Evolutionary conservation across 202 grass and related monocot species (phyloP), one percentile per base, ranked within the genome.

Genomic region (Zizania palustris): DNA sequence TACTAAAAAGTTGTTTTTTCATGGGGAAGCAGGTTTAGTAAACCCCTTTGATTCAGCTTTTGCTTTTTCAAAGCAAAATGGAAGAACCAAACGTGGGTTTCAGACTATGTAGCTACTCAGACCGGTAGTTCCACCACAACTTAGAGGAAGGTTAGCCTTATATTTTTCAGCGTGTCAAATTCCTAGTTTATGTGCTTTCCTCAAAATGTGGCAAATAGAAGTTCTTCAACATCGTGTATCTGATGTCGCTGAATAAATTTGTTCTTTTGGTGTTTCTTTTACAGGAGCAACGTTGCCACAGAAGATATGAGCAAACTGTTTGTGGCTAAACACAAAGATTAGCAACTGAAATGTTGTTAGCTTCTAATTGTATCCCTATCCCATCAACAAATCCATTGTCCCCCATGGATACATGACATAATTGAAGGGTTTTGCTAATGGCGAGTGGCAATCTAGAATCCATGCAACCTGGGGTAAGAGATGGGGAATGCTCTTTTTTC

Each of bases 221-320:
- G 2, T 62, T 48, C 35, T 44, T 45, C 44, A 15, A 37, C 0
- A 40, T 21, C 4, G 62, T 89, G 1, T 62, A 33, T 75, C 70
- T 63, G 34, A 3, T 75, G 9, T 37, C 49, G 21, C 67, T 60
- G 45, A 80, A 20, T 78, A 21, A 64, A 13, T 71, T 66, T 62
- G 18, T 55, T 35, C 48, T 42, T 68, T 73, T 78, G 18, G 11
- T 66, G 62, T 40, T 38, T 71, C 19, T 54, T 85, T 98, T 51
- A 18, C 89, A 98, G 96, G 91, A 95, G 96, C 72, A 98, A 98
- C 15, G 85, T 98, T 77, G 91, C 95, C 63, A 98, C 96, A 6
- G 96, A 98, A 95, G 96, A 98, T 45, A 81, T 94, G 80, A 81
- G 76, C 60, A 98, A 87, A 55, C 60, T 95, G 9, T 98, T 98